These are phyloP conservation scores for Rhodofomes roseus DNA, from an alignment of 1,284 basidiomycete species.

Conservation along the genomic window DNA sequence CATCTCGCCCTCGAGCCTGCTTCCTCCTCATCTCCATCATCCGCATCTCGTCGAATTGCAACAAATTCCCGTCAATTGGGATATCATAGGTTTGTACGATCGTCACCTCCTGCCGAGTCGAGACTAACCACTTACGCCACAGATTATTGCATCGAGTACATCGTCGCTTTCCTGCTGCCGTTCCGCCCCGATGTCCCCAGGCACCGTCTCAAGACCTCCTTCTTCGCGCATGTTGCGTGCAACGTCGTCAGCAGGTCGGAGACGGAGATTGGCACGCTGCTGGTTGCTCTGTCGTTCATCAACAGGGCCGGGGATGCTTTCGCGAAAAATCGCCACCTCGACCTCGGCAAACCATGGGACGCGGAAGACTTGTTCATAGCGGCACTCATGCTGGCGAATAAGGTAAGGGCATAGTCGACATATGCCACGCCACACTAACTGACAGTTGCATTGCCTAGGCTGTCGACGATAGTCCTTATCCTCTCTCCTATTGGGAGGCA, in stretches of 20 bases:
- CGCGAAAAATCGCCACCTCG: slow-evolving; percentile 26
- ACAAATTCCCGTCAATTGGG: slow-evolving; percentile 1
- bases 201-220: slow-evolving; percentile 33
- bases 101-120: not conserved
- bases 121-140: not conserved
- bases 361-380: slow-evolving; percentile 66
- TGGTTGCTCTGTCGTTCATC: slow-evolving; percentile 58
- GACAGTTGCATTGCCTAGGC: slow-evolving; percentile 35
- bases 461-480: slow-evolving; percentile 36
- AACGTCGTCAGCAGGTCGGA: slow-evolving; percentile 54
- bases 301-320: slow-evolving; percentile 54
- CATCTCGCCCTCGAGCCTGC: not conserved
- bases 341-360: slow-evolving; percentile 60
- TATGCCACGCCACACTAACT: not conserved
- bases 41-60: not conserved
- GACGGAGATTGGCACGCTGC: slow-evolving; percentile 47
- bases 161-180: slow-evolving; percentile 49
- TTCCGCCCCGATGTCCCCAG: slow-evolving; percentile 21
- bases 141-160: slow-evolving; percentile 59
- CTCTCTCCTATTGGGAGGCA: not conserved
- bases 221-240: slow-evolving; percentile 49
- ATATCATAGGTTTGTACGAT: not conserved
- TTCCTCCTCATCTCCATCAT: not conserved
- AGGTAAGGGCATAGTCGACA: slow-evolving; percentile 36
- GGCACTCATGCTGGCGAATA: slow-evolving; percentile 58